Evolutionary conservation across 768 basidiomycete species (phyloP), one percentile per base, ranked within the genome.

Genomic region (Fomitopsis pulvina): DNA sequence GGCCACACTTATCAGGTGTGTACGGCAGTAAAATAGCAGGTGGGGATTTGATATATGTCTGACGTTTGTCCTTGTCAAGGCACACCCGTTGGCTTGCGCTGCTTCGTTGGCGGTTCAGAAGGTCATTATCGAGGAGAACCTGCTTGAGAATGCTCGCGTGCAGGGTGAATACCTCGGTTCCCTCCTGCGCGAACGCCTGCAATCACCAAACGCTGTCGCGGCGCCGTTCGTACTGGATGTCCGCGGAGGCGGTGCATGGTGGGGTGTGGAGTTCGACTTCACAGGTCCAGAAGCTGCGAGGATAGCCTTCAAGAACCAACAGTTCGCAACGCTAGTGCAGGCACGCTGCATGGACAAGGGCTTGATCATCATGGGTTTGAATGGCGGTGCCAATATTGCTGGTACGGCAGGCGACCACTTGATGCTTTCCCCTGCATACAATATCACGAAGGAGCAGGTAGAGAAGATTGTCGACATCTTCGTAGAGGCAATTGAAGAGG

Each of bases 181-280:
- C 20, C 73, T 84, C 9, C 73, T 92, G 28, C 61, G 68, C 37
- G 68, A 75, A 52, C 74, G 78, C 24, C 69, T 92, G 28, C 68
- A 69, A 46, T 70, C 74, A 0, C 77, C 79, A 7, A 78, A 76
- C 56, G 69, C 79, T n/a, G 59, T 70, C 39, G 77, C 83, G 29
- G 77, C 79, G 24, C 84, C 83, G 0, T 85, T 77, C 62, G 76
- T 78, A 3, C 88, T 84, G 59, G 89, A 92, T 62, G 79, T 92
- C 52, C 83, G 92, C 25, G 92, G 92, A 9, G 80, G 80, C 18
- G 92, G 92, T 28, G 76, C 81, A 25, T 90, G 92, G 69, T 92
- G 86, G 85, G 85, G 73, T 21, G 68, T 93, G 47, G 91, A 93
- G 62, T 92, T 90, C 54, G 87, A 91, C 57, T 81, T 87, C 54